Percentiles rank a stretch among this genome's conserved stretches.
Evolutionary conservation across 768 basidiomycete genomes (phyloP).

Genomic region (Mycena indigotica): DNA sequence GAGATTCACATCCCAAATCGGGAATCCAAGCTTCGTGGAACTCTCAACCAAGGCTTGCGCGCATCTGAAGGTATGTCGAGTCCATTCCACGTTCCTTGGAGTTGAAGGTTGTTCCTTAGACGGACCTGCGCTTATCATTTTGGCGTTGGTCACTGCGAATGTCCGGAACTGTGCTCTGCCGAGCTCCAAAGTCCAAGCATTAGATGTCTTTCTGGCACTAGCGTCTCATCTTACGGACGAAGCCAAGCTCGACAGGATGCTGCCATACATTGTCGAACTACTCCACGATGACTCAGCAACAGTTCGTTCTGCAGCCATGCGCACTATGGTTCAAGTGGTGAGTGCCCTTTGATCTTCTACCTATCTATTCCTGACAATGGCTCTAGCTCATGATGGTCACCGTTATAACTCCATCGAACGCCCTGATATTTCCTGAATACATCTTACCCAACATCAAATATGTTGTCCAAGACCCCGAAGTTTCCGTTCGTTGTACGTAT

Average conservation of each 20-base stretch:
- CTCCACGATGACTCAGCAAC: conserved; percentile 82
- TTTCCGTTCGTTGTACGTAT: conserved; percentile 75
- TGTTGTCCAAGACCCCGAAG: conserved; percentile 80
- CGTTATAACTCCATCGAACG: conserved; percentile 84
- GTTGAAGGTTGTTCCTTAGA: conserved; percentile 47
- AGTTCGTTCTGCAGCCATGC: conserved; percentile 78
- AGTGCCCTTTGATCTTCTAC: conserved; percentile 32
- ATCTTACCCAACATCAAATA: conserved; percentile 89
- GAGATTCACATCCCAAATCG: conserved; percentile 75
- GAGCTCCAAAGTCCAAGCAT: conserved; percentile 79
- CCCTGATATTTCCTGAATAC: conserved; percentile 89
- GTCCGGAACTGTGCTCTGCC: conserved; percentile 86
- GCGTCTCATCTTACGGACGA: conserved; percentile 86
- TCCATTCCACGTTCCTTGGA: neutral
- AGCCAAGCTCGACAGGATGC: conserved; percentile 89
- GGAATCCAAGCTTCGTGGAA: conserved; percentile 56
- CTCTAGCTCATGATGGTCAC: conserved; percentile 56
- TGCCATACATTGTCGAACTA: conserved; percentile 89
- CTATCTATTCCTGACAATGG: neutral
- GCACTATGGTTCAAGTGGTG: conserved; percentile 83
- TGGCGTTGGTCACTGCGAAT: conserved; percentile 86
- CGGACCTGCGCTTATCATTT: conserved; percentile 85
- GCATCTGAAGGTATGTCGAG: conserved; percentile 62
- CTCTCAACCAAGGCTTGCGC: conserved; percentile 48
- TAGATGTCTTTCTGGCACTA: conserved; percentile 86